Evolutionary conservation across 106 monocot species (phyloP).

Genomic region (Dendrobium nobile): DNA sequence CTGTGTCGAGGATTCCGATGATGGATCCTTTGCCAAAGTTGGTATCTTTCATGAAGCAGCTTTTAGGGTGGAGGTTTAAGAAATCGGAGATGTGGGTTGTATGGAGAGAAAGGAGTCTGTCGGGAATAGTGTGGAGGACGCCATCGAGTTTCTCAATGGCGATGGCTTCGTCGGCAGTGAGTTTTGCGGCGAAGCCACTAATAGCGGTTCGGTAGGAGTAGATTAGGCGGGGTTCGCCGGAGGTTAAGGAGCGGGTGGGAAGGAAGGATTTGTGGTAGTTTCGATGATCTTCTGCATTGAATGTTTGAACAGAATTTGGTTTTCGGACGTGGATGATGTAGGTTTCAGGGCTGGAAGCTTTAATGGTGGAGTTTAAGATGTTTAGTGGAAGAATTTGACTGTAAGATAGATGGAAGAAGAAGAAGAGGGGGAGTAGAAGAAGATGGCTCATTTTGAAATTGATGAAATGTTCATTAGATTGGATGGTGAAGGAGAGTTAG

Average conservation of each 20-base stretch:
- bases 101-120: conserved; percentile 9
- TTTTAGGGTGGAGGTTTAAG: not conserved
- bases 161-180: conserved; percentile 2
- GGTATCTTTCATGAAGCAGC: conserved; percentile 5
- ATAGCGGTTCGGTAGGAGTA: conserved; percentile 17
- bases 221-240: conserved; percentile 14
- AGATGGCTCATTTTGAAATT: not conserved
- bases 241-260: not conserved
- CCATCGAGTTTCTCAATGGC: conserved; percentile 7
- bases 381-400: not conserved
- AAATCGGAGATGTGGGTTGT: conserved; percentile 15
- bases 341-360: not conserved
- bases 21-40: conserved; percentile 4
- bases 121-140: conserved; percentile 3
- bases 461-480: not conserved
- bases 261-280: conserved; percentile 21
- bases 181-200: conserved; percentile 19
- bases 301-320: not conserved
- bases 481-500: not conserved
- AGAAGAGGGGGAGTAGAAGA: not conserved
- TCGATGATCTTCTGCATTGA: not conserved
- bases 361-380: conserved; percentile 1
- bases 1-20: conserved; percentile 12
- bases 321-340: conserved; percentile 16
- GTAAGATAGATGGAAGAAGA: not conserved